Evolutionary conservation across 176 grass and related monocot genomes (phyloP), one percentile per base, ranked within the genome.

Genomic region (Bolboschoenus planiculmis): DNA sequence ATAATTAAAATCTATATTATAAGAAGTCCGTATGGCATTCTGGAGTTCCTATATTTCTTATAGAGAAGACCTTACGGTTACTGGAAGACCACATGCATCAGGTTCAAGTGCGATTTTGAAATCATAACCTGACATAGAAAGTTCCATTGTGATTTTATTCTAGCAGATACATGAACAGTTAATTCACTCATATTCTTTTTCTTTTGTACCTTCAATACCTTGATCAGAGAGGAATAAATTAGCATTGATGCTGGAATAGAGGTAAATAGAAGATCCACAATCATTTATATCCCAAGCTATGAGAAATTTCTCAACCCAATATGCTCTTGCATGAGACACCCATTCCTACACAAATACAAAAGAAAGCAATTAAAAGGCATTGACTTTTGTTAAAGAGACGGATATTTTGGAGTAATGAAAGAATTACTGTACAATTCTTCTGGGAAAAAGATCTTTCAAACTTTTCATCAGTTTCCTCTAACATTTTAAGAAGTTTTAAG

Each of bases 241-340:
- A 33, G 90, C 92, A 46, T 73, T 87, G 68, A 61, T 87, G 85
- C 90, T 97, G 50, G 88, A 90, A 78, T 92, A 92, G 20, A 97
- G 83, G 56, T 60, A 94, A 60, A 97, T 26, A 37, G 81, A 91
- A 33, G 86, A 26, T 55, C 87, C 83, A 73, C 77, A 56, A 35
- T 88, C 85, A 30, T 57, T 61, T 20, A 92, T 80, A 79, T 92
- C 55, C 85, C 88, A 97, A 75, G 95, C 92, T 80, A 97, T 92
- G 59, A 97, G 53, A 56, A 46, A 80, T 74, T 56, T 87, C 2
- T 86, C 63, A 59, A 97, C 87, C 92, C 92, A 97, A 83, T 84
- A 92, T 23, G 92, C 95, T 74, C 88, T 92, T 6, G 92, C 85
- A 80, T 92, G 56, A 64, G 85, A 77, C 63, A 92, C 70, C 58